Conservation (phyloP, 31 red algal species). For the Endocladia muricata region DNA sequence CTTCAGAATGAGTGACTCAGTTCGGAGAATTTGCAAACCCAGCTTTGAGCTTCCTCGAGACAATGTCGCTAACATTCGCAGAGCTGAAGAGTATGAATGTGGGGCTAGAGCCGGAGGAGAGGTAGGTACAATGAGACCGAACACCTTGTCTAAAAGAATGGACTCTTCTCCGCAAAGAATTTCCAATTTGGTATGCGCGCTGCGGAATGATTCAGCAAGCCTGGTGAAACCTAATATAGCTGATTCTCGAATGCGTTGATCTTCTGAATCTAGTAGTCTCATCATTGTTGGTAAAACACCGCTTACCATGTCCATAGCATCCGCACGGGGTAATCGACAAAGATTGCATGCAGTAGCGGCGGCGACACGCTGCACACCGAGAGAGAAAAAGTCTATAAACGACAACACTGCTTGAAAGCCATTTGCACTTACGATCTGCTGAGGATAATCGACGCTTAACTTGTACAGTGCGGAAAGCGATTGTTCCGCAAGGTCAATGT, state of each 20-base stretch:
- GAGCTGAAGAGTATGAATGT: conserved; percentile 50
- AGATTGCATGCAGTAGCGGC: conserved; percentile 84
- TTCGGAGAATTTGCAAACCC: conserved; percentile 32
- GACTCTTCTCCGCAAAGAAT: conserved; percentile 49
- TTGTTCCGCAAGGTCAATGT: conserved; percentile 97
- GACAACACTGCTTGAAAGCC: conserved; percentile 83
- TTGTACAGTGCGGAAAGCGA: conserved; percentile 83
- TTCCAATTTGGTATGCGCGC: conserved; percentile 32
- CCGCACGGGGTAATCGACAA: conserved; percentile 54
- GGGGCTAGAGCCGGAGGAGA: conserved; percentile 47
- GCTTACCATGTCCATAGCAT: conserved; percentile 66
- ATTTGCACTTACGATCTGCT: conserved; percentile 74
- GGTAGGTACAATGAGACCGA: conserved; percentile 31
- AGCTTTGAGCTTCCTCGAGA: conserved; percentile 45
- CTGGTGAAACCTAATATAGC: conserved; percentile 47
- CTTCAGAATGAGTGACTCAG: conserved; percentile 32
- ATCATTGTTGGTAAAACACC: conserved; percentile 60
- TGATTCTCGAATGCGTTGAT: conserved; percentile 63
- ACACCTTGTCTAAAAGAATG: conserved; percentile 34
- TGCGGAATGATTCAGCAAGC: conserved; percentile 48
- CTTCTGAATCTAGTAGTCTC: conserved; percentile 54
- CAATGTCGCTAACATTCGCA: conserved; percentile 46
- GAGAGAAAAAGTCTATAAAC: conserved; percentile 93
- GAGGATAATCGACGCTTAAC: conserved; percentile 79
- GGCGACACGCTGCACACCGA: conserved; percentile 83